These are phyloP conservation scores for Canna indica DNA, from an alignment of 176 grass and related monocot species.

Conservation along the genomic window DNA sequence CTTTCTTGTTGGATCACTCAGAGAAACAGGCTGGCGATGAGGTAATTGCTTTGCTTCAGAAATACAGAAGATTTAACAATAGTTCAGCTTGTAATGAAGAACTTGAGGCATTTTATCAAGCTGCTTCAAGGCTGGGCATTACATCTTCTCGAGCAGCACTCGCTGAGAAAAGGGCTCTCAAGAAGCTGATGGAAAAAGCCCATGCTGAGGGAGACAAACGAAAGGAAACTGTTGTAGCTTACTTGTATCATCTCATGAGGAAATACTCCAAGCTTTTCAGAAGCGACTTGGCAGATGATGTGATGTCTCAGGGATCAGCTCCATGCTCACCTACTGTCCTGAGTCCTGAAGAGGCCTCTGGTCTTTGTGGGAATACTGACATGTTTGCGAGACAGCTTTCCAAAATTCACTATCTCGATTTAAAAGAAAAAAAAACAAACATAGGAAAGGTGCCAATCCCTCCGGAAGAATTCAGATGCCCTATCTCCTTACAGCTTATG, in stretches of 20 bases:
- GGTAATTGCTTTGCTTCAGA: constrained; percentile 79
- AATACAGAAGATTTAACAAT: constrained; percentile 37
- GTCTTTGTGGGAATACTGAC: constrained; percentile 32
- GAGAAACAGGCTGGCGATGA: constrained; percentile 98
- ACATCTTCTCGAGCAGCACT: constrained; percentile 83
- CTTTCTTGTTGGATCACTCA: constrained; percentile 66
- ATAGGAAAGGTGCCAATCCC: constrained; percentile 66
- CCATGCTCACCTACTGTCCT: constrained; percentile 67
- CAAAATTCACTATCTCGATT: constrained; percentile 63
- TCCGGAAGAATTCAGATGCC: constrained; percentile 89
- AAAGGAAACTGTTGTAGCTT: constrained; percentile 74
- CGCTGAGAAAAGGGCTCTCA: constrained; percentile 84
- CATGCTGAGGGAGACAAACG: constrained; percentile 65
- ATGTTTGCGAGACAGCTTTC: constrained; percentile 72
- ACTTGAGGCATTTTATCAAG: constrained; percentile 73
- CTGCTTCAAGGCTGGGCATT: constrained; percentile 73
- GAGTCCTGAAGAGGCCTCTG: constrained; percentile 71
- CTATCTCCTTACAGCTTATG: constrained; percentile 94
- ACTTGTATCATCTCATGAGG: constrained; percentile 74
- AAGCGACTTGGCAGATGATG: constrained; percentile 73
- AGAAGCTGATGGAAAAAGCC: constrained; percentile 83
- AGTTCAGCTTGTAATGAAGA: constrained; percentile 53
- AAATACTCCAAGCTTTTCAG: constrained; percentile 97
- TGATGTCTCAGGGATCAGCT: constrained; percentile 72
- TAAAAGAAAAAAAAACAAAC: constrained; percentile 46